Conservation (phyloP, 2,329 filamentous ascomycete species). For the Ascochyta fabae region DNA sequence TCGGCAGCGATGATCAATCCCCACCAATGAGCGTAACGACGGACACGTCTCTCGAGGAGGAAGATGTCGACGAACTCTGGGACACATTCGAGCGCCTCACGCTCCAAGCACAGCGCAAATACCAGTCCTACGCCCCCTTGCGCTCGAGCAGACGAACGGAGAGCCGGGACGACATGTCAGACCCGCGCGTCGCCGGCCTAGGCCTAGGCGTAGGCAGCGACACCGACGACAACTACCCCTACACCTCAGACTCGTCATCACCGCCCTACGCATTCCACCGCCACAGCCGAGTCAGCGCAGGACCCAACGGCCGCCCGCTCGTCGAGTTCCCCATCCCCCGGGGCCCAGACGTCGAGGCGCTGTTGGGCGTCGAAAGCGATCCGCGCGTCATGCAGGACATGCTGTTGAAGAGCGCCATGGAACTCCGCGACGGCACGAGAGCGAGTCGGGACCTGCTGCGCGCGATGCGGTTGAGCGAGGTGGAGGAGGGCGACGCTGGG, state of each 20-base stretch:
- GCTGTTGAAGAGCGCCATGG: conserved; percentile 39
- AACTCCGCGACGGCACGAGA: conserved; percentile 39
- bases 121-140: conserved; percentile 20
- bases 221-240: conserved; percentile 34
- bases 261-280: conserved; percentile 20
- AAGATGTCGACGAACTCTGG: conserved; percentile 47
- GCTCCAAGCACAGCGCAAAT: conserved; percentile 21
- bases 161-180: conserved; percentile 24
- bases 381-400: conserved; percentile 29
- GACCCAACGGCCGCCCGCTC: conserved; percentile 41
- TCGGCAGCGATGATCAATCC: conserved; percentile 40
- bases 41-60: conserved; percentile 42
- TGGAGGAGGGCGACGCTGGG: conserved; percentile 16
- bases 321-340: conserved; percentile 44
- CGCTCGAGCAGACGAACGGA: conserved; percentile 25
- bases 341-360: conserved; percentile 37
- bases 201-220: conserved; percentile 24
- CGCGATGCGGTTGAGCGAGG: conserved; percentile 40
- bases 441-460: conserved; percentile 41
- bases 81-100: conserved; percentile 37
- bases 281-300: conserved; percentile 34
- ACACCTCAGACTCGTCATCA: conserved; percentile 26
- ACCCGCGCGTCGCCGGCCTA: conserved; percentile 1
- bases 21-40: conserved; percentile 41
- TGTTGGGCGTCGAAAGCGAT: conserved; percentile 33